These are phyloP conservation scores for Meredithiella fracta DNA, from an alignment of 2,329 filamentous ascomycete species.

Conservation along the genomic window DNA sequence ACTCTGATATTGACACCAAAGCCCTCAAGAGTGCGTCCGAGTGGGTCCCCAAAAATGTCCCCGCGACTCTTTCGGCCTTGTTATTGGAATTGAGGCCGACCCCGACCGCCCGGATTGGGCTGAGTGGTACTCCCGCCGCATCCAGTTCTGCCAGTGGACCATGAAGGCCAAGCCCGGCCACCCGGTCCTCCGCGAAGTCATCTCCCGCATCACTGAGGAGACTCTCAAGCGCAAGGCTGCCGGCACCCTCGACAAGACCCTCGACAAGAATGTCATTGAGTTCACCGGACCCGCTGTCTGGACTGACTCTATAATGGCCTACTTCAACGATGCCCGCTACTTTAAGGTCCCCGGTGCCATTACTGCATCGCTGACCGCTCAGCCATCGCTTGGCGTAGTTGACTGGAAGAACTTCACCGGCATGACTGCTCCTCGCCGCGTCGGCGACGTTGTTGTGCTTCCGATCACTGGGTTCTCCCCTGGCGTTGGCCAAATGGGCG, in stretches of 20 bases:
- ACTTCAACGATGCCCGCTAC: constrained; percentile 80
- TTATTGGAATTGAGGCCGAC: constrained; percentile 92
- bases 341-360: constrained; percentile 31
- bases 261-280: constrained; percentile 66
- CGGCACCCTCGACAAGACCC: constrained; percentile 41
- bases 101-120: constrained; percentile 85
- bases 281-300: constrained; percentile 88
- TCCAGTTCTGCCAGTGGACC: constrained; percentile 99
- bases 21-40: constrained; percentile 69
- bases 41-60: constrained; percentile 76
- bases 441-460: constrained; percentile 83
- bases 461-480: constrained; percentile 97
- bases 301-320: constrained; percentile 84
- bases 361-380: constrained; percentile 41
- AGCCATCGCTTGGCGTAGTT: constrained; percentile 48
- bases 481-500: constrained; percentile 83
- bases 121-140: constrained; percentile 86
- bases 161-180: constrained; percentile 93
- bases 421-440: constrained; percentile 65
- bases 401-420: constrained; percentile 81
- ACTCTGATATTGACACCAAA: constrained; percentile 82
- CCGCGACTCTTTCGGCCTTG: constrained; percentile 61
- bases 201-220: constrained; percentile 69
- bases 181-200: constrained; percentile 74
- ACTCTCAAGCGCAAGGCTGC: constrained; percentile 56